Evolutionary conservation across 768 basidiomycete genomes (phyloP).

Genomic region (Rhizopogon vinicolor): DNA sequence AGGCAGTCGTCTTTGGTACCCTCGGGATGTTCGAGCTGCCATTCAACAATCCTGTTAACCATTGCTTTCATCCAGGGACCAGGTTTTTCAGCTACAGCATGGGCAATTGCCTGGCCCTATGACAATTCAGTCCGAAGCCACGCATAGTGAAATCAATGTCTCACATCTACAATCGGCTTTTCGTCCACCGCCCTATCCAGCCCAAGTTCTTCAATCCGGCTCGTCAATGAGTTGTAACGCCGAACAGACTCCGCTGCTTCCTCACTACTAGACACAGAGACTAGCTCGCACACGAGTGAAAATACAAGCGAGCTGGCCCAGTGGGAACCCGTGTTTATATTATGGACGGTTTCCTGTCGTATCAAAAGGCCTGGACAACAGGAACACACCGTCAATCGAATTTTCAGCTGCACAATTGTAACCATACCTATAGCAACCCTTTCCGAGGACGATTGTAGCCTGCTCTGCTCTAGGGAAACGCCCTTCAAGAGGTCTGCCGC

Average conservation of each 20-base stretch:
- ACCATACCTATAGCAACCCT: conserved; percentile 53
- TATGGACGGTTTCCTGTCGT: conserved; percentile 63
- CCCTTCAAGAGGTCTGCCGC: conserved; percentile 42
- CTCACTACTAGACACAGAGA: conserved; percentile 32
- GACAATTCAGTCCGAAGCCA: background rate
- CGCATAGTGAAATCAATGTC: conserved; percentile 20
- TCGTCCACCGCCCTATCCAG: conserved; percentile 60
- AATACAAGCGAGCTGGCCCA: conserved; percentile 76
- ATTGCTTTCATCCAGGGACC: conserved; percentile 70
- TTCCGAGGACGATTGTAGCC: conserved; percentile 38
- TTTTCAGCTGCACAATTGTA: background rate
- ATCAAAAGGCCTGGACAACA: conserved; percentile 54
- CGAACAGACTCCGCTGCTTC: conserved; percentile 45
- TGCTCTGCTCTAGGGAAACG: conserved; percentile 26
- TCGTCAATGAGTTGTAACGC: conserved; percentile 62
- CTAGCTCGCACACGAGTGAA: conserved; percentile 68
- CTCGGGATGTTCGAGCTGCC: conserved; percentile 80
- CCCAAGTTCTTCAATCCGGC: conserved; percentile 54
- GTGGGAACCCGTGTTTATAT: conserved; percentile 51
- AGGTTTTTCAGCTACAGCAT: conserved; percentile 49
- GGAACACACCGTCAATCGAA: background rate
- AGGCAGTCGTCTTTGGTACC: conserved; percentile 63
- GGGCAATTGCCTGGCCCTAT: conserved; percentile 69
- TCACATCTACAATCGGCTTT: conserved; percentile 74
- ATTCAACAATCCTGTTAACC: conserved; percentile 66